Base-by-base conservation (phyloP, 2,329 filamentous ascomycete species). In the Periconia macrospinosa region DNA sequence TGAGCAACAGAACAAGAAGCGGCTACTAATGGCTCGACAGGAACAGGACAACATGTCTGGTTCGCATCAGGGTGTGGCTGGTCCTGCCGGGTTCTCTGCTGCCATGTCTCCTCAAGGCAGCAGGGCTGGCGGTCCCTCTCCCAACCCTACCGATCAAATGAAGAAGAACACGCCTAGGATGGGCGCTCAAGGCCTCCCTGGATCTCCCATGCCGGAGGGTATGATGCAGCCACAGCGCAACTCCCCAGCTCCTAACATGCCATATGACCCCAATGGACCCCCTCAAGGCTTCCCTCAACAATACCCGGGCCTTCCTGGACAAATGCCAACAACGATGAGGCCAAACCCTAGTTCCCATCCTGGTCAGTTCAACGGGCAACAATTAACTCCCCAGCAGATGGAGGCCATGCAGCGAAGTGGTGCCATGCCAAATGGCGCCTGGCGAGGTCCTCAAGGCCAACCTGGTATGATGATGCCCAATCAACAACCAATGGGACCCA, bases 1-100 rank as follows among this genome's bases (percentile, higher is more conserved):
- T 15, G 90, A 93, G 75, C 90, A 92, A 74, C 89, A 93, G 75
- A 93, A 93, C 66, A 93, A 92, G 80, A 92, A 92, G 75, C 81
- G 90, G 17, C 80, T 93, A 46, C 86, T 92, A 80, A 91, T 92
- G 89, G 90, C 90, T 37, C 85, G 90, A 17, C 88, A 86, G 74
- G 85, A 92, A 70, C 89, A 93, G 72, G 90, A 92, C 58, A 85
- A 77, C 67, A 82, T 86, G 72, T 72, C 77, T 54, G 81, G 80
- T 47, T 79, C 80, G 19, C 77, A 79, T 50, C 73, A 74, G 48
- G 69, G 70, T 50, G 83, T 81, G 43, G 82, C 55, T 27, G 82
- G 76, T 13, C 76, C 46, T 70, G 81, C 53, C 72, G 80, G 54
- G 79, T 90, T 90, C 78, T 83, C 76, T 17, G 76, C 85, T 49